Evolutionary conservation across 805 yeast species (phyloP).

Genomic region (Suhomyces sp.): DNA sequence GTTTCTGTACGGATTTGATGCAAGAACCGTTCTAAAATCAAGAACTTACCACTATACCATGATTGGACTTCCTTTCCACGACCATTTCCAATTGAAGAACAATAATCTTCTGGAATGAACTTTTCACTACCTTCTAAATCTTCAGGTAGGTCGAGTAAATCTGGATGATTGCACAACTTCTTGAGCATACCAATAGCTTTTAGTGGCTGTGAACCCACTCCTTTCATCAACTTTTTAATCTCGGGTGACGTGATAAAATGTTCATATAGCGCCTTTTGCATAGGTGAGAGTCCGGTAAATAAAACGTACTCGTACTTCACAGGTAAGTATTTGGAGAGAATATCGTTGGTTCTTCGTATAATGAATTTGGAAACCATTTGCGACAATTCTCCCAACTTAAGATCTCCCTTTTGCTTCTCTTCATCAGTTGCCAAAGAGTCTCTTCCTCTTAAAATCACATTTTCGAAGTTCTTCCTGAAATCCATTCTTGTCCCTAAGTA

Average conservation of each 20-base stretch:
- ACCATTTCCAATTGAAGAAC: conserved; percentile 33
- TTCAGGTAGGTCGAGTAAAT: conserved; percentile 68
- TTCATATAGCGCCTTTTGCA: conserved; percentile 70
- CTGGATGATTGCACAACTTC: conserved; percentile 94
- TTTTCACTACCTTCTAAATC: conserved; percentile 71
- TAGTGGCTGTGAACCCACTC: conserved; percentile 76
- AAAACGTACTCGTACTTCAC: conserved; percentile 96
- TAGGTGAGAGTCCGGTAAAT: conserved; percentile 79
- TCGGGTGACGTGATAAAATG: conserved; percentile 80
- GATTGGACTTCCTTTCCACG: conserved; percentile 66
- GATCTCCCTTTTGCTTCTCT: conserved; percentile 68
- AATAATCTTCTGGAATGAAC: conserved; percentile 75
- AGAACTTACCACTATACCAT: conserved; percentile 82
- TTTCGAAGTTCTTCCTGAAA: conserved; percentile 82
- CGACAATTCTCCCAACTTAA: conserved; percentile 67
- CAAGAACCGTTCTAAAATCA: conserved; percentile 80
- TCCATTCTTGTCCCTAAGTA: conserved; percentile 80
- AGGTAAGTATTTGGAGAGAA: conserved; percentile 88
- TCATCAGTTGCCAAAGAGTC: conserved; percentile 86
- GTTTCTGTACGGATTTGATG: conserved; percentile 75
- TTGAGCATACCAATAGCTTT: conserved; percentile 87
- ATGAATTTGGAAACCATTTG: conserved; percentile 82
- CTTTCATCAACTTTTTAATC: conserved; percentile 62
- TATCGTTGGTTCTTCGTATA: conserved; percentile 93
- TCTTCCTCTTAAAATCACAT: conserved; percentile 76